Percentiles rank a stretch among this genome's conserved stretches.
Evolutionary conservation across 352 stramenopile genomes (phyloP).

Genomic region (Globisporangium polare): DNA sequence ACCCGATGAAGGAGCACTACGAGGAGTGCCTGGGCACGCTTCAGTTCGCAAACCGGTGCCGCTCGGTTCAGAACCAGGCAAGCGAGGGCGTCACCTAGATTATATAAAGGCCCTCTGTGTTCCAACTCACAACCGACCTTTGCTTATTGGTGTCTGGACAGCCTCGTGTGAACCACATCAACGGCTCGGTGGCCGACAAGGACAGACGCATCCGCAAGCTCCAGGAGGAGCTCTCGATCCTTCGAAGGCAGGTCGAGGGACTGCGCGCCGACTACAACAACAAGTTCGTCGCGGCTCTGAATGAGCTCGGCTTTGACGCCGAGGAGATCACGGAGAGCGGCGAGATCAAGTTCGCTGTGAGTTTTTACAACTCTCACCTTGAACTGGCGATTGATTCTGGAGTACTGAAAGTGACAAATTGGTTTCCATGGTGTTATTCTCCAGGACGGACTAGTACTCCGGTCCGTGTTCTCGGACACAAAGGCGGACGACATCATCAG

Average conservation of each 20-base stretch:
- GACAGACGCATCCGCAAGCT: conserved; percentile 81
- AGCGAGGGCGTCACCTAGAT: background rate
- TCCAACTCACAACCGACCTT: conserved; percentile 1
- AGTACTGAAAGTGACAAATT: background rate
- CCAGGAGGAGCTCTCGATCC: conserved; percentile 59
- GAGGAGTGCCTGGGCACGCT: conserved; percentile 89
- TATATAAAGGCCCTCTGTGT: background rate
- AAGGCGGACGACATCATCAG: conserved; percentile 3
- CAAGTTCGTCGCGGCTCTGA: conserved; percentile 62
- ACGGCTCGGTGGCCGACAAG: conserved; percentile 77
- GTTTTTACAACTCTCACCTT: conserved; percentile 1
- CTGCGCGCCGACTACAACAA: conserved; percentile 75
- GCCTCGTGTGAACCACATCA: conserved; percentile 85
- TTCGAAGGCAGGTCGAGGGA: conserved; percentile 64
- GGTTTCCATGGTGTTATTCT: background rate
- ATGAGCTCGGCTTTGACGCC: conserved; percentile 75
- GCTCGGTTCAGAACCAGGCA: conserved; percentile 86
- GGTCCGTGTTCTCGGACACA: conserved; percentile 49
- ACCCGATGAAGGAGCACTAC: conserved; percentile 87
- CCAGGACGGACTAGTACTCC: conserved; percentile 65
- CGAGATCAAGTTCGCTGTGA: conserved; percentile 80
- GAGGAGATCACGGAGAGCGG: conserved; percentile 71
- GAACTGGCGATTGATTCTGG: background rate
- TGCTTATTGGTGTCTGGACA: conserved; percentile 6
- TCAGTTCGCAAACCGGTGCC: conserved; percentile 90